Base-by-base conservation (phyloP, 2,329 filamentous ascomycete genomes). In the Colletotrichum sp. region DNA sequence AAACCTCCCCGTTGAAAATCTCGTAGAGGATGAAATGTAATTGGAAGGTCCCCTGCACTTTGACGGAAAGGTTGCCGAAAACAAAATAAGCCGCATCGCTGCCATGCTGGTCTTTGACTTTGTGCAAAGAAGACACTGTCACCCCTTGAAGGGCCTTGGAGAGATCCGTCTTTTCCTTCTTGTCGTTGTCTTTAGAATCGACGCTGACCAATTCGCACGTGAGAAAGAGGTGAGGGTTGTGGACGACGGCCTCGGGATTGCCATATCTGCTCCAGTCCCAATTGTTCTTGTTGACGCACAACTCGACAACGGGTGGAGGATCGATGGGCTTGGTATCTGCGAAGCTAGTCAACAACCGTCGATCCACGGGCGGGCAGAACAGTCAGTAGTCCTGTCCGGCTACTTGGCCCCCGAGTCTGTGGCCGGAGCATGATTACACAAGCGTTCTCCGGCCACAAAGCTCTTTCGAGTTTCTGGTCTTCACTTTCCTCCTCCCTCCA, bases 21-120 rank as follows among this genome's bases (percentile, higher is more conserved):
- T 96, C 94, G 83, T 94, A 96, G 16, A 98, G 88, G 65, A 91
- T 93, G 82, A 98, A 98, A 71, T 92, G 90, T 52, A 98, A 88
- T 44, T 93, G 89, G 82, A 93, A 96, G 25, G 87, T 88, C 34
- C 96, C 96, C 80, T 94, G 91, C 28, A 92, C 88, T 81, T 94
- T 94, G 76, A 96, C 92, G 0, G 95, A 97, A 27, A 98, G 88
- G 83, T 98, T 95, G 7, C 94, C 94, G 84, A 98, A 98, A n/a
- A 98, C 93, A 81, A 98, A 98, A 85, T 96, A 98, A 1, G 93
- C 95, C 13, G 94, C 94, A 83, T 97, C 95, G 86, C 87, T 88
- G 81, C 96, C 96, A 80, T 93, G 90, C 5, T 91, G 89, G 82
- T 98, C 94, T 83, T 97, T 96, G 70, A 98, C 86, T 70, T 94